phyloP scores from a whole-genome alignment of 805 yeast species.

The Zygosaccharomyces kombuchaensis region DNA sequence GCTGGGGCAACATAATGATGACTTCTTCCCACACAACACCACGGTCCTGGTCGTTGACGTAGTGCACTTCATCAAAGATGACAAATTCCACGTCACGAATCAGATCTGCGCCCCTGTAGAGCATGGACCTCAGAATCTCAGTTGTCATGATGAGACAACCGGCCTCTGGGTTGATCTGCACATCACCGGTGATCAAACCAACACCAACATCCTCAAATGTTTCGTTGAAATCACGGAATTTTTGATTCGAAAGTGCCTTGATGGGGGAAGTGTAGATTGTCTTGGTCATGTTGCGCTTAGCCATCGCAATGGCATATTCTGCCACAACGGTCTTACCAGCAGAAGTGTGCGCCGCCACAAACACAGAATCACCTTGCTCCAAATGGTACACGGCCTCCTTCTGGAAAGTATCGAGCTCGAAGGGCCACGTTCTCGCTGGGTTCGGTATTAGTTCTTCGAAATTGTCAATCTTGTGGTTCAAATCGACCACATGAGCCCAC shows the following conservation, averaged over 20 bases:
- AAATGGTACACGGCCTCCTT: conserved; percentile 94
- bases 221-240: conserved; percentile 80
- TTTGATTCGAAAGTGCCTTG: conserved; percentile 85
- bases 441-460: conserved; percentile 86
- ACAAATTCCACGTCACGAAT: conserved; percentile 97
- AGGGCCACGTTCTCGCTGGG: conserved; percentile 93
- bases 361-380: conserved; percentile 97
- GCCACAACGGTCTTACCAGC: conserved; percentile 99
- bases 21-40: conserved; percentile 99
- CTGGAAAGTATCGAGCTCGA: conserved; percentile 90
- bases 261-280: conserved; percentile 96
- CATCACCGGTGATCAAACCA: conserved; percentile 96
- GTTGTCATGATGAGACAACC: conserved; percentile 97
- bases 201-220: conserved; percentile 79
- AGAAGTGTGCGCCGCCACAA: conserved; percentile 97
- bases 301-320: conserved; percentile 97
- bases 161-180: conserved; percentile 94
- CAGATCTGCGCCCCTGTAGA: conserved; percentile 92
- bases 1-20: conserved; percentile 95
- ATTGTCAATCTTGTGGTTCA: conserved; percentile 76
- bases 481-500: conserved; percentile 96
- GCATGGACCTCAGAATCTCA: conserved; percentile 90
- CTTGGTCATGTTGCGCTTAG: conserved; percentile 91
- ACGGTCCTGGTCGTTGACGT: conserved; percentile 92
- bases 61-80: conserved; percentile 96